Base-by-base conservation (phyloP, 805 yeast species). In the Blastobotrys peoriensis region DNA sequence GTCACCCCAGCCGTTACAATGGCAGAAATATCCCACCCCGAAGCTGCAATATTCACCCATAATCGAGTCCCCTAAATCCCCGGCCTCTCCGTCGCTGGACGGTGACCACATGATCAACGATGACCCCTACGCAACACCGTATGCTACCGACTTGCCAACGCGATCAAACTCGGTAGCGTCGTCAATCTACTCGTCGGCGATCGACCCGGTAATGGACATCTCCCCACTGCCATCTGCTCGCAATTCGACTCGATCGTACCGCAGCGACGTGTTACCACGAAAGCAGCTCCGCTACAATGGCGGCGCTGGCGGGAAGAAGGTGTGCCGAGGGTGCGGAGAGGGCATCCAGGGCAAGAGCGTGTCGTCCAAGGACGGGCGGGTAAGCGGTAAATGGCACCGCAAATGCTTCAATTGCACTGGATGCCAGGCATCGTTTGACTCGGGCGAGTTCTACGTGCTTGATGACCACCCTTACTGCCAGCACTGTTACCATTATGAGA, bases 331-430 rank as follows among this genome's bases (percentile, higher is more conserved):
- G 27, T 91, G 98, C 66, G 62, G 64, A 3, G 48, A 62, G 37
- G 68, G 64, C n/a, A 79, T 89, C 23, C 50, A 52, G 1, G 71
- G 78, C 1, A 86, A 82, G 57, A 72, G 93, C 0, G 83, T 91
- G 16, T 83, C 80, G 64, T 86, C 96, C n/a, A 83, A 81, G 54
- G 85, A 84, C 44, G 84, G 81, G n/a, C 46, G 52, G 9, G 41
- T 63, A 10, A 47, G 58, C 16, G 98, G 97, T 0, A 91, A 88
- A 60, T 93, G 98, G 98, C 98, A 93, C 60, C 73, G 94, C 33
- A 64, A 71, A 13, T 93, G 98, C 61, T 91, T 93, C 69, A 67
- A 68, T 10, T 93, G 98, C 68, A 65, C 71, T 16, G 63, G 69
- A 9, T 91, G 98, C 66, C 64, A 63, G 5, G 81, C 88, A 55